Percentiles rank a stretch among this genome's conserved stretches.
phyloP scores from a whole-genome alignment of 441 rosid species.

The Croton laevigatus region DNA sequence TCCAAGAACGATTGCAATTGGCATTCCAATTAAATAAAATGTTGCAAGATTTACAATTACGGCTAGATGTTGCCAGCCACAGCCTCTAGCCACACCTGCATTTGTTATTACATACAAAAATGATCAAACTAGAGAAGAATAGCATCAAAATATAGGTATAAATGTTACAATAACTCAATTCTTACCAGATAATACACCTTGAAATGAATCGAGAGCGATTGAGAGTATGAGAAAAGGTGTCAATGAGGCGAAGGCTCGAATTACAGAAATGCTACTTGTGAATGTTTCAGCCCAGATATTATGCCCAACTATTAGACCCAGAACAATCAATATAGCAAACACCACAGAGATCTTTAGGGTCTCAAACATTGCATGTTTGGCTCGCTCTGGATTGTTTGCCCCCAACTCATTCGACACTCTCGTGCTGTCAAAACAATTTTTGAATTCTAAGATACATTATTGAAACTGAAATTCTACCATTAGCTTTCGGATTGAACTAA shows the following conservation, averaged over 20 bases:
- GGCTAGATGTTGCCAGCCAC: slow-evolving; percentile 55
- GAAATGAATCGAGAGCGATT: slow-evolving; percentile 54
- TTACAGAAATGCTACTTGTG: slow-evolving; percentile 39
- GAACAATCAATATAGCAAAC: slow-evolving; percentile 39
- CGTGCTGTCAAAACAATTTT: slow-evolving; percentile 36
- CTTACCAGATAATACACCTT: slow-evolving; percentile 67
- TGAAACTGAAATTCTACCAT: no score
- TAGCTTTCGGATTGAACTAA: slow-evolving; percentile 3
- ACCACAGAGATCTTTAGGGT: slow-evolving; percentile 50
- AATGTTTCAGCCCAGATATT: slow-evolving; percentile 63
- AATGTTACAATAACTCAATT: background rate
- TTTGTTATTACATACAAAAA: background rate
- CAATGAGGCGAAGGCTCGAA: slow-evolving; percentile 45
- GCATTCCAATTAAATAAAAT: slow-evolving; percentile 53
- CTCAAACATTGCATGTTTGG: slow-evolving; percentile 60
- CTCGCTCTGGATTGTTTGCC: slow-evolving; percentile 46
- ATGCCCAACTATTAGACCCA: slow-evolving; percentile 53
- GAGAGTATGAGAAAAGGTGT: slow-evolving; percentile 52
- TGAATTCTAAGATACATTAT: background rate
- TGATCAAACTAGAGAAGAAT: no score
- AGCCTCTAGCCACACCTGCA: slow-evolving; percentile 68
- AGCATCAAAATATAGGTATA: background rate
- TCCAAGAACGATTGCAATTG: slow-evolving; percentile 40
- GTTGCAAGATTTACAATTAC: slow-evolving; percentile 19
- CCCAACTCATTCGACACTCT: slow-evolving; percentile 83